Evolutionary conservation across 2,329 filamentous ascomycete genomes (phyloP), one percentile per base, ranked within the genome.

Genomic region (Penicillium sp.): DNA sequence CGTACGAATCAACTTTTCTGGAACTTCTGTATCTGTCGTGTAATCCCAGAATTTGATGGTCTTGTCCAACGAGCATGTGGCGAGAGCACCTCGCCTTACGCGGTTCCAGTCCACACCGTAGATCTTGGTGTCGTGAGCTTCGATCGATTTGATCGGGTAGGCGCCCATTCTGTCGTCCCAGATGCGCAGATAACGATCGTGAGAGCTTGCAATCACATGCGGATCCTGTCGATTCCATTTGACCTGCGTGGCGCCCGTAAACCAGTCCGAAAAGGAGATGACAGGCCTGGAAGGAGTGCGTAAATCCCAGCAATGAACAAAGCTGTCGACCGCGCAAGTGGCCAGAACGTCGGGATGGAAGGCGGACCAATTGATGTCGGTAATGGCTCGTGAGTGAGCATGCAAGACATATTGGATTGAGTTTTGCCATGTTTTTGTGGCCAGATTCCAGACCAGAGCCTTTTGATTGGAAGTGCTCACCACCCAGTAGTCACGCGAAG

Each of bases 81-180:
- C 82, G 43, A 96, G 75, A 33, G 82, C 84, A 8, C 81, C 84
- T 1, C 82, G 71, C 41, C 83, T 77, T 9, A 85, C 85, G 44
- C 91, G 81, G 63, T 94, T 94, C 91, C 91, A 96, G 68, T 96
- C 91, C 32, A 96, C 76, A 27, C 91, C 91, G 64, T 96, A 96
- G 50, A 96, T 95, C 69, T 95, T 96, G 34, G 90, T 95, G 29
- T 81, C 82, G 61, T 96, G 90, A 0, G 90, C 91, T 62, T 84
- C 83, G 53, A 96, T 94, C 12, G 88, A 91, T 51, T 83, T 84
- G 38, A 96, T 71, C 4, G 90, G 90, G 49, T 82, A 78, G 3
- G 86, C 85, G 1, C 89, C 82, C 62, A 85, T 87, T 42, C 90
- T 79, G 62, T 87, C 84, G 67, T 96, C 90, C 90, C 90, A 96